Conservation (phyloP, 495 filamentous ascomycete species). For the Entonaema liquescens region DNA sequence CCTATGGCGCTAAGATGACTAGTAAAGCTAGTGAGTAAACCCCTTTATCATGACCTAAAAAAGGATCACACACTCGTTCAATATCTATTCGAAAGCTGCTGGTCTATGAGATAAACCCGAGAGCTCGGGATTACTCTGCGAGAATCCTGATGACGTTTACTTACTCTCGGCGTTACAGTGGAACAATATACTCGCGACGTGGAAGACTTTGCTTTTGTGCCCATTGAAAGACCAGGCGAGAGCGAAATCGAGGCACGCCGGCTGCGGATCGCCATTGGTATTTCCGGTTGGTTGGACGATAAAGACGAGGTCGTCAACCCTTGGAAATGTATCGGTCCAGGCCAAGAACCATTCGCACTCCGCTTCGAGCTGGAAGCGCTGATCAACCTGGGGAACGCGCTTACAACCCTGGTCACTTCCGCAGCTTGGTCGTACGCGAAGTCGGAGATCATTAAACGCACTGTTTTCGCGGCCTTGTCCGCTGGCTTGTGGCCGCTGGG, state of each 20-base stretch:
- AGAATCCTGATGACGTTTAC: conserved; percentile 52
- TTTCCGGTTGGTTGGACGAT: conserved; percentile 85
- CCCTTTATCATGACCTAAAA: conserved; percentile 46
- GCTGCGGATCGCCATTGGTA: conserved; percentile 81
- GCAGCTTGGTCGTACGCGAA: conserved; percentile 85
- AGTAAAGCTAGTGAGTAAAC: conserved; percentile 56
- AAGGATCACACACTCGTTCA: neutral
- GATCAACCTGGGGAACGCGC: conserved; percentile 78
- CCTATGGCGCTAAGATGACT: conserved; percentile 86
- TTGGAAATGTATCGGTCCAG: conserved; percentile 78
- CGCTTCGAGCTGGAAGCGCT: conserved; percentile 85
- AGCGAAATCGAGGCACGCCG: conserved; percentile 60
- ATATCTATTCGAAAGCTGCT: neutral
- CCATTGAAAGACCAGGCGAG: conserved; percentile 60
- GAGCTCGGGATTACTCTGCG: neutral
- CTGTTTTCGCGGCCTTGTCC: conserved; percentile 75
- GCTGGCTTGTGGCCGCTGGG: conserved; percentile 79
- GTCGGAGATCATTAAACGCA: conserved; percentile 73
- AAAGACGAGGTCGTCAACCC: conserved; percentile 75
- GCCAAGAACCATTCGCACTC: conserved; percentile 83
- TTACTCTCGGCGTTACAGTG: conserved; percentile 61
- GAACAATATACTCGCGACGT: conserved; percentile 89
- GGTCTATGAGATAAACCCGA: neutral
- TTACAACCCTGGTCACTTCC: conserved; percentile 78
- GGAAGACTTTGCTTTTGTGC: conserved; percentile 89